Conservation (phyloP, 176 grass and related monocot genomes). For the Aechmea fasciata region DNA sequence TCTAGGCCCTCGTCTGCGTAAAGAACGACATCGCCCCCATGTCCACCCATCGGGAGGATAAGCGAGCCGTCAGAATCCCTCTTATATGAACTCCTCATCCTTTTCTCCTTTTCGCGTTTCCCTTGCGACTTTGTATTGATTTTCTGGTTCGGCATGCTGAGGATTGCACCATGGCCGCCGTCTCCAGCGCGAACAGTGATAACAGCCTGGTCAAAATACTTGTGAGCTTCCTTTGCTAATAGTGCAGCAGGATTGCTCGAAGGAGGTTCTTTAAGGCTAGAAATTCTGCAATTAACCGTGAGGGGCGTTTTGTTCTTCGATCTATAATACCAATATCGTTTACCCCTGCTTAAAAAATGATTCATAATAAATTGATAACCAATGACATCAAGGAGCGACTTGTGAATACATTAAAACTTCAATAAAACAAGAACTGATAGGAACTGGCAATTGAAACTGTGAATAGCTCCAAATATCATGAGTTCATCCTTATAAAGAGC, state of each 20-base stretch:
- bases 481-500: too few relatives aligned
- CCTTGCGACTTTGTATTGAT: slow-evolving; percentile 33
- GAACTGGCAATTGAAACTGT: too few relatives aligned
- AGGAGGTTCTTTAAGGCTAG: slow-evolving; percentile 40
- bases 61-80: slow-evolving; percentile 87
- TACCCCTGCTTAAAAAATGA: slow-evolving; percentile 12
- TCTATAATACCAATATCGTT: background rate
- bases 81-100: slow-evolving; percentile 46
- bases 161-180: slow-evolving; percentile 78
- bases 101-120: slow-evolving; percentile 35
- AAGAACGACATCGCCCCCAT: slow-evolving; percentile 76
- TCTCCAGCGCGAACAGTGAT: slow-evolving; percentile 67
- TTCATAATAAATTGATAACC: too few relatives aligned
- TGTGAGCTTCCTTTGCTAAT: slow-evolving; percentile 72
- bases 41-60: slow-evolving; percentile 72
- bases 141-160: slow-evolving; percentile 44
- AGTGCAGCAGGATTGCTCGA: slow-evolving; percentile 23
- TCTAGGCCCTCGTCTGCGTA: slow-evolving; percentile 67
- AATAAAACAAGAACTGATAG: background rate
- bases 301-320: background rate
- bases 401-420: background rate
- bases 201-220: slow-evolving; percentile 84
- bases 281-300: slow-evolving; percentile 38
- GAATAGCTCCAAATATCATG: too few relatives aligned
- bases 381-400: background rate